A percentile compares a stretch with the other conserved stretches of the same genome.
These are phyloP conservation scores for Theileria parva DNA, from an alignment of 169 alveolate species.

Conservation along the genomic window DNA sequence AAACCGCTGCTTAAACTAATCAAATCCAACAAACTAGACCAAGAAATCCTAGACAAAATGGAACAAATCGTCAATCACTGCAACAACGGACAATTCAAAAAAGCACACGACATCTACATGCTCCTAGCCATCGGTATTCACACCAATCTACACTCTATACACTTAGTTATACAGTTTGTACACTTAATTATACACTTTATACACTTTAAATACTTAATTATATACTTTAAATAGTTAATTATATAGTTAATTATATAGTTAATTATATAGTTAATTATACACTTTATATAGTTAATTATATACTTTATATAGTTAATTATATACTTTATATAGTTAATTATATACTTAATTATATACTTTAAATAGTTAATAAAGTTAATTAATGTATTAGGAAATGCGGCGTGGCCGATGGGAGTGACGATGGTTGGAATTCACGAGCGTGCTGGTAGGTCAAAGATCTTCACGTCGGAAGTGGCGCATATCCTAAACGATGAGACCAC, in stretches of 20 bases:
- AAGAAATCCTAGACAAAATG: slow-evolving; percentile 38
- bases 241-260: too few relatives aligned
- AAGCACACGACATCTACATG: slow-evolving; percentile 69
- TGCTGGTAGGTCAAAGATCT: slow-evolving; percentile 89
- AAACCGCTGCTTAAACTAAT: slow-evolving; percentile 40
- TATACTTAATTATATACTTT: too few relatives aligned
- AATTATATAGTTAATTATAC: too few relatives aligned
- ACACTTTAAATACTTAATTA: too few relatives aligned
- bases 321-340: too few relatives aligned
- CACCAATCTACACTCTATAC: too few relatives aligned
- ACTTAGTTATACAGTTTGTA: too few relatives aligned
- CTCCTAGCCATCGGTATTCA: slow-evolving; percentile 90
- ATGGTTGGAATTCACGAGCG: slow-evolving; percentile 94
- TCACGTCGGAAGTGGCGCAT: slow-evolving; percentile 86
- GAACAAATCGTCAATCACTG: slow-evolving; percentile 28
- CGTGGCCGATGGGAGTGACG: slow-evolving; percentile 96
- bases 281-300: too few relatives aligned
- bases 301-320: too few relatives aligned
- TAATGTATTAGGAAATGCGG: slow-evolving; percentile 76
- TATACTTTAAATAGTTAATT: too few relatives aligned
- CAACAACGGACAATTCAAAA: slow-evolving; percentile 22
- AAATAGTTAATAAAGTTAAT: too few relatives aligned
- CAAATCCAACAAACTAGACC: slow-evolving; percentile 36
- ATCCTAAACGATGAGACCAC: slow-evolving; percentile 91
- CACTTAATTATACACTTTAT: too few relatives aligned